Base-by-base conservation (phyloP, 495 filamentous ascomycete genomes). In the Podospora pseudocomata region DNA sequence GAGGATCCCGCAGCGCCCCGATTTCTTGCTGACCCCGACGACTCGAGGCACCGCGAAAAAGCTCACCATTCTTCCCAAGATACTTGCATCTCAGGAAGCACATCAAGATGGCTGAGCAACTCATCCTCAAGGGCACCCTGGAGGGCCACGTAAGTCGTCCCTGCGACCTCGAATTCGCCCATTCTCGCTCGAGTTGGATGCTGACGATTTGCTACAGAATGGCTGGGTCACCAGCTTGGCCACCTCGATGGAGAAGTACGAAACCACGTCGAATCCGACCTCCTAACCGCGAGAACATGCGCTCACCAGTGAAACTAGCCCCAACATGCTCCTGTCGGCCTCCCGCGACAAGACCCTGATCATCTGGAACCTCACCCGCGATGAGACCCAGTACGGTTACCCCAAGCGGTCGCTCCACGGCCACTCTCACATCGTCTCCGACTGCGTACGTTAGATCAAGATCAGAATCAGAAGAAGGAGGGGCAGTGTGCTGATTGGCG, bases 311-410 rank as follows among this genome's bases (percentile, higher is more conserved):
- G 49, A 28, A 66, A 82, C 77, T 80, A 94, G 91, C 91, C 96
- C 96, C 77, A 97, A 99, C 88, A 99, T 99, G 96, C 93, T 99
- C 78, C 91, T 99, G 72, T 99, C 95, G 68, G 93, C 87, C 75
- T 91, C 88, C 82, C 92, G 95, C 82, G 95, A 99, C 89, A 97
- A 98, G 89, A 92, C 92, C 75, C 86, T 99, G 80, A 99, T 99
- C 86, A 94, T 99, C 89, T 99, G 95, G 95, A 96, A 97, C 90
- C 90, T 99, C 74, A 98, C 95, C 82, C 94, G 95, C 82, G 95
- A 99, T 82, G 95, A 98, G 84, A 88, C 90, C 81, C 88, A 90
- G 76, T 98, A 97, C 86, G 95, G 95, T 75, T 96, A 97, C 89
- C 95, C 95, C 78, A 98, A 98, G 89, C 91, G 95, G 82, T 92